Base-by-base conservation (phyloP, 345 rosid species). In the Orychophragmus violaceus region DNA sequence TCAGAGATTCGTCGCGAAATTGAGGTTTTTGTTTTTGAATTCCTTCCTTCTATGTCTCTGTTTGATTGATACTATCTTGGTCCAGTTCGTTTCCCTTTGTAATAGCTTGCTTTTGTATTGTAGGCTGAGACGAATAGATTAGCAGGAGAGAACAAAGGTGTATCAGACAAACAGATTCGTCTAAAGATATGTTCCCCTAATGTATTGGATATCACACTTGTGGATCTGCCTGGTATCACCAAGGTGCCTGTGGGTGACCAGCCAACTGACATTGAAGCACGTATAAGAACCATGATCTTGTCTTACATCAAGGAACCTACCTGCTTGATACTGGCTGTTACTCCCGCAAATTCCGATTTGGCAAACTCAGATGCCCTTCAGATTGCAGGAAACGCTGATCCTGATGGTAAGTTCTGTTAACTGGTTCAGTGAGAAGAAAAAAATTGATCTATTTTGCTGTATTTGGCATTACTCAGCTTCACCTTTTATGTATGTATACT, bases 1-100 rank as follows among this genome's bases (percentile, higher is more conserved):
- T 80, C 95, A 1, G 87, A 91, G 81, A 89, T 95, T 79, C 92
- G 99, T 53, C 84, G 90, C 27, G 99, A 91, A 79, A 89, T 95
- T 77, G 86, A 89, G 93, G 99, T 87, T 29, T 72, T 64, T n/a
- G n/a, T n/a, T n/a, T 6, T 16, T 17, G 8, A 8, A 45, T 24
- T 13, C 25, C n/a, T n/a, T n/a, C n/a, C n/a, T n/a, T n/a, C n/a
- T n/a, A n/a, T n/a, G n/a, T n/a, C n/a, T n/a, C n/a, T n/a, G n/a
- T n/a, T n/a, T n/a, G n/a, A n/a, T n/a, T n/a, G n/a, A 32, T 24
- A 44, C 57, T n/a, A 10, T 36, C n/a, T n/a, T n/a, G n/a, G n/a
- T n/a, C n/a, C n/a, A n/a, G n/a, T n/a, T n/a, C n/a, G n/a, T n/a
- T n/a, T n/a, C n/a, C n/a, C n/a, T n/a, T 41, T 7, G 48, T 16